These are phyloP conservation scores for Phallus indusiatus DNA, from an alignment of 768 basidiomycete genomes.

Conservation along the genomic window DNA sequence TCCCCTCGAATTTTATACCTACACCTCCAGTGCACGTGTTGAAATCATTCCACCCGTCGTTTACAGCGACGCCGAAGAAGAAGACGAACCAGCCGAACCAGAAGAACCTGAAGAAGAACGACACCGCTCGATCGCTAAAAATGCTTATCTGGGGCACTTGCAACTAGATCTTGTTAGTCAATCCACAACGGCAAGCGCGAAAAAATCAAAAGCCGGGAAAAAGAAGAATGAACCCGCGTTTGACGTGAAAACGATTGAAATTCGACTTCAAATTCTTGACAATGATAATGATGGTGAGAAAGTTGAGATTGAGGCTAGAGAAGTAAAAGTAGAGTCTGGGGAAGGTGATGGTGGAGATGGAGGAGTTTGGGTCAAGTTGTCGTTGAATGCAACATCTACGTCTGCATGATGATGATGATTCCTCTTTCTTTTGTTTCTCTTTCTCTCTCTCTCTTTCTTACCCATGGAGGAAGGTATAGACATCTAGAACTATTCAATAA, in stretches of 20 bases:
- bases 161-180: neutral
- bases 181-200: no score
- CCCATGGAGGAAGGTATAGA: no score
- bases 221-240: neutral
- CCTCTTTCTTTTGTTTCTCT: no score
- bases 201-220: neutral
- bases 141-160: neutral
- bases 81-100: constrained; percentile 14
- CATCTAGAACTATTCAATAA: no score
- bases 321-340: neutral
- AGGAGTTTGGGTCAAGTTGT: neutral
- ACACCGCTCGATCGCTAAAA: neutral
- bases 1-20: neutral
- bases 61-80: constrained; percentile 13
- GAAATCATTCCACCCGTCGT: constrained; percentile 8
- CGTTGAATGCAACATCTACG: neutral
- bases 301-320: neutral
- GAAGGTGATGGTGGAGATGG: neutral
- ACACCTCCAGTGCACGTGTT: neutral
- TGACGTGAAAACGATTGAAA: neutral
- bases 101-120: neutral
- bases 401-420: no score
- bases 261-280: neutral
- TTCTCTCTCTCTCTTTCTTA: no score
- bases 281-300: neutral